Conservation (phyloP, 768 basidiomycete genomes). For the Lactarius sp. region DNA sequence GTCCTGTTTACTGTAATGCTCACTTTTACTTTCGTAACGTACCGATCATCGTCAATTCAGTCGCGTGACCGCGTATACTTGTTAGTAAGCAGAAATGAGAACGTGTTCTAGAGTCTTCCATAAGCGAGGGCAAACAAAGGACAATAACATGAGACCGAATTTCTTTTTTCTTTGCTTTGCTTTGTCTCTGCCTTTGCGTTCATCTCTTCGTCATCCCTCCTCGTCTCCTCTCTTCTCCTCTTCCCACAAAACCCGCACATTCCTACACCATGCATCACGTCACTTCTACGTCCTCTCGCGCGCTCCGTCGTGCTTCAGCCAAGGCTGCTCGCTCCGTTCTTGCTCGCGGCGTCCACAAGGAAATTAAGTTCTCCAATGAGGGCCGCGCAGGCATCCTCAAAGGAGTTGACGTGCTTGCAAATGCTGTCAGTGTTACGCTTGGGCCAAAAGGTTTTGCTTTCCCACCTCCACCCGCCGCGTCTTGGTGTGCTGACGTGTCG, state of each 20-base stretch:
- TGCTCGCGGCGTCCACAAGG: conserved; percentile 85
- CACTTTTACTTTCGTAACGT: no score
- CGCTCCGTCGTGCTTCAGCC: conserved; percentile 62
- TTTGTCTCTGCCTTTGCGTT: neutral
- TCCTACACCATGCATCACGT: conserved; percentile 61
- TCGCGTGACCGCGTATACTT: neutral
- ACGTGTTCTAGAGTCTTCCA: neutral
- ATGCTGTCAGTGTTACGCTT: conserved; percentile 93
- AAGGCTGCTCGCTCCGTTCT: conserved; percentile 50
- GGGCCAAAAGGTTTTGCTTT: conserved; percentile 79
- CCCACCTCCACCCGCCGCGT: neutral
- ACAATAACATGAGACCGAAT: neutral
- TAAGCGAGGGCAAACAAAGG: neutral
- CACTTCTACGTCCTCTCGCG: conserved; percentile 57
- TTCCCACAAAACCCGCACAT: conserved; percentile 15
- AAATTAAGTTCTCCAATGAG: conserved; percentile 95
- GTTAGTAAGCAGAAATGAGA: no score
- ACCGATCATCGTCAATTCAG: no score
- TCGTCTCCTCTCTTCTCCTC: conserved; percentile 19
- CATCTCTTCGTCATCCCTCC: conserved; percentile 7
- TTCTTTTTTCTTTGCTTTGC: neutral
- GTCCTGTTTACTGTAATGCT: no score
- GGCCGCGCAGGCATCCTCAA: conserved; percentile 90
- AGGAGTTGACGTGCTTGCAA: conserved; percentile 95
- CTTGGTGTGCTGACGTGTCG: conserved; percentile 22